These are phyloP conservation scores for Ceratocystis colombiana DNA, from an alignment of 2,329 filamentous ascomycete genomes.

Conservation along the genomic window DNA sequence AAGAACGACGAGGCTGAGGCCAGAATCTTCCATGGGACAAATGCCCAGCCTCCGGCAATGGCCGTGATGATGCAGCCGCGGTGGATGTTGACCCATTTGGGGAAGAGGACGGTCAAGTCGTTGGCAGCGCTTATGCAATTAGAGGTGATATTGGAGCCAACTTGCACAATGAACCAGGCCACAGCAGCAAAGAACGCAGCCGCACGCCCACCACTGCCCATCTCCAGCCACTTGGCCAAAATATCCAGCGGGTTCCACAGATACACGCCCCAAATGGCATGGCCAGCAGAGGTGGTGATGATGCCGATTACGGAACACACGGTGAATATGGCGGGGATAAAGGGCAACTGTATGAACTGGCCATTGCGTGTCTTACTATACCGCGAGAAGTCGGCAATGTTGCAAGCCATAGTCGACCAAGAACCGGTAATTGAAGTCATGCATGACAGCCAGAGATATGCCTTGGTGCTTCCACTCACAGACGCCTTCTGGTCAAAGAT, in stretches of 20 bases:
- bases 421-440: conserved; percentile 41
- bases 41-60: conserved; percentile 32
- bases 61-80: conserved; percentile 31
- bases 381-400: conserved; percentile 38
- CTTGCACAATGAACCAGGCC: conserved; percentile 30
- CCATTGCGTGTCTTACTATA: conserved; percentile 36
- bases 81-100: conserved; percentile 31
- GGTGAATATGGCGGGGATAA: conserved; percentile 41
- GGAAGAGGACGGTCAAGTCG: conserved; percentile 31
- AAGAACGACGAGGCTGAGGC: conserved; percentile 31
- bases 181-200: conserved; percentile 30
- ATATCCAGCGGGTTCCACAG: conserved; percentile 43
- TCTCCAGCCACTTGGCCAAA: conserved; percentile 35
- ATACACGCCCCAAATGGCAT: conserved; percentile 37
- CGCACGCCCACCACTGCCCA: conserved; percentile 29
- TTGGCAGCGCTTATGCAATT: conserved; percentile 31
- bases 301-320: conserved; percentile 40
- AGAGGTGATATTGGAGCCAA: conserved; percentile 31
- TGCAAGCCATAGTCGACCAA: conserved; percentile 41
- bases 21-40: conserved; percentile 34
- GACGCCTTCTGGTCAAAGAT: conserved; percentile 24
- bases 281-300: conserved; percentile 39
- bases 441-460: conserved; percentile 35
- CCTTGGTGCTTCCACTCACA: conserved; percentile 33
- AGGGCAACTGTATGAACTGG: conserved; percentile 39